phyloP scores from a whole-genome alignment of 2,329 filamentous ascomycete species.

The Drechslerella coelobrocha region DNA sequence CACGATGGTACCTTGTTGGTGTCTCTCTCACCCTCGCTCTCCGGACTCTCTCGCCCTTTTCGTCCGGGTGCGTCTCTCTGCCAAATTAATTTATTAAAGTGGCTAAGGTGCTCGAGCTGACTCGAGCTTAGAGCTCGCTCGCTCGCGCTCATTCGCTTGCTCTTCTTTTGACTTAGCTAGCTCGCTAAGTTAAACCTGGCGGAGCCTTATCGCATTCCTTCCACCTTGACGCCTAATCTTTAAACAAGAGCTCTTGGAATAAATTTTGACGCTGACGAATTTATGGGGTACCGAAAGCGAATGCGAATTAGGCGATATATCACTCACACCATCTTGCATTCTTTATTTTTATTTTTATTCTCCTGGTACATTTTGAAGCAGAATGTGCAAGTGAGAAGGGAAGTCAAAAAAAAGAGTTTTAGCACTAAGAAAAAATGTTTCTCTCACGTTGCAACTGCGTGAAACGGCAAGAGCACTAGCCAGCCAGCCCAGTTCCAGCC shows the following conservation, averaged over 20 bases:
- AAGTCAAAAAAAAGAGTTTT: no score
- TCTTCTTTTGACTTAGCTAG: constrained; percentile 5
- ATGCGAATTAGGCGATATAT: constrained; percentile 20
- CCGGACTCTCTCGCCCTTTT: no score
- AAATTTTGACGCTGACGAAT: not conserved
- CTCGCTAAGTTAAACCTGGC: no score
- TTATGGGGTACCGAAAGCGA: not conserved
- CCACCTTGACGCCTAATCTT: no score
- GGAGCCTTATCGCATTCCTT: no score
- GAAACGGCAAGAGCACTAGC: constrained; percentile 19
- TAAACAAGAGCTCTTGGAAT: constrained; percentile 1
- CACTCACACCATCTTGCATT: constrained; percentile 40
- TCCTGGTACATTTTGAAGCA: no score
- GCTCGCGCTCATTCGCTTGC: constrained; percentile 9
- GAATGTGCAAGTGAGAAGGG: no score
- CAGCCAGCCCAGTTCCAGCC: constrained; percentile 1
- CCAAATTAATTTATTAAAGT: not conserved
- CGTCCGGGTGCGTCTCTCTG: no score
- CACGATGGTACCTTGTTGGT: not conserved
- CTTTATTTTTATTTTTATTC: not conserved
- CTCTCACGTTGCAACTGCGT: constrained; percentile 14
- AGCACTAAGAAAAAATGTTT: constrained; percentile 4
- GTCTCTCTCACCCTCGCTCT: no score
- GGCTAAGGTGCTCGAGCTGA: constrained; percentile 8
- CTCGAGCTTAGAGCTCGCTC: not conserved